A percentile compares a stretch with the other conserved stretches of the same genome.
phyloP scores from a whole-genome alignment of 179 eudicot species.

The Spergularia azorica region DNA sequence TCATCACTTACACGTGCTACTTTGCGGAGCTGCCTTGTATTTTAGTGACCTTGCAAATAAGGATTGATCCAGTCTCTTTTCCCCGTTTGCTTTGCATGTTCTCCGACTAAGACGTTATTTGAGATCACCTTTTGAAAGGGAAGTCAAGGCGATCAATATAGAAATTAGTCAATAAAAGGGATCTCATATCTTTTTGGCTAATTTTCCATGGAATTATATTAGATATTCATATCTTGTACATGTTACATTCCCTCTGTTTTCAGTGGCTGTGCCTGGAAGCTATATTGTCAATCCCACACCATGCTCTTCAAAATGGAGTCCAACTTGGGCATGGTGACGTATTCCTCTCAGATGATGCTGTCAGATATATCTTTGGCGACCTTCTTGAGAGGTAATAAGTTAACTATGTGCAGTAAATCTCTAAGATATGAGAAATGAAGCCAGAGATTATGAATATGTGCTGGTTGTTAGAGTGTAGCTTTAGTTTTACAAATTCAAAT shows the following conservation, averaged over 20 bases:
- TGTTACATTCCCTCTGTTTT: constrained; percentile 15
- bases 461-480: background rate
- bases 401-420: background rate
- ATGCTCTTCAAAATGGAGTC: constrained; percentile 52
- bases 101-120: background rate
- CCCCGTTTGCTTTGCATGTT: background rate
- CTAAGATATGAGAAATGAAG: background rate
- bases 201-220: background rate
- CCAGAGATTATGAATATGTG: constrained; percentile 2
- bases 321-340: constrained; percentile 27
- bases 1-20: background rate
- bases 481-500: background rate
- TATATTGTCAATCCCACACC: constrained; percentile 61
- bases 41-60: background rate
- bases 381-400: constrained; percentile 79
- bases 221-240: background rate
- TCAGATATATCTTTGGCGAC: constrained; percentile 58
- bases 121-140: background rate
- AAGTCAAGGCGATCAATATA: background rate
- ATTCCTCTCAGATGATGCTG: constrained; percentile 59
- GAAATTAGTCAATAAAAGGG: background rate
- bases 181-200: background rate
- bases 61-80: background rate
- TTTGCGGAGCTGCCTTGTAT: background rate
- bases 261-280: constrained; percentile 93